Evolutionary conservation across 2,329 filamentous ascomycete species (phyloP), one percentile per base, ranked within the genome.

Genomic region (Dactylellina cionopaga): DNA sequence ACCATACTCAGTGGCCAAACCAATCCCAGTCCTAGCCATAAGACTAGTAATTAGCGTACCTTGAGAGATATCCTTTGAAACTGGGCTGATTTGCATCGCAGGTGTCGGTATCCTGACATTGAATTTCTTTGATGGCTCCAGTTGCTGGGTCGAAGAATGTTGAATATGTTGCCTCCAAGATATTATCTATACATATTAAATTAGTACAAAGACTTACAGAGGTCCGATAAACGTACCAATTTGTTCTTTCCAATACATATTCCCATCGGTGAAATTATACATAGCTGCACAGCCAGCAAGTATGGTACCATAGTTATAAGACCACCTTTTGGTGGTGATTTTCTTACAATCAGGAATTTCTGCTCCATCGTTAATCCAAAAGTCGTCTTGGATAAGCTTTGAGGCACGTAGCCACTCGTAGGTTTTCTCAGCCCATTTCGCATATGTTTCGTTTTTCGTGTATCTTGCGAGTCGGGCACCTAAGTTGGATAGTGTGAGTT

Each of bases 41-140:
- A n/a, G n/a, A n/a, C n/a, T n/a, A n/a, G n/a, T n/a, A n/a, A n/a
- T n/a, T n/a, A n/a, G n/a, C n/a, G 84, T 62, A 62, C 65, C 65
- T 70, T 35, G 41, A 24, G 22, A 91, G 82, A 70, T 89, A 88
- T 43, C 89, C 89, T 80, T 91, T 91, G 85, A 90, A 92, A 1
- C 86, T 86, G 64, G 86, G 80, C 83, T 92, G 90, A 76, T 94
- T 91, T 44, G 85, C 83, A 69, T 88, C 88, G 82, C 91, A 94
- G 15, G 81, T 84, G 22, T 79, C 77, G 1, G 77, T 80, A 1
- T 83, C 80, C 75, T 92, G 89, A 80, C 91, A 94, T n/a, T 87
- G 83, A 3, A 86, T 80, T 79, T 94, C 91, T 62, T 82, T 87
- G 75, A 90, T 87, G 74, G 89, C 83, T 37, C 84, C 65, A 7